phyloP scores from a whole-genome alignment of 176 grass and related monocot species.

The Aegilops tauschii region DNA sequence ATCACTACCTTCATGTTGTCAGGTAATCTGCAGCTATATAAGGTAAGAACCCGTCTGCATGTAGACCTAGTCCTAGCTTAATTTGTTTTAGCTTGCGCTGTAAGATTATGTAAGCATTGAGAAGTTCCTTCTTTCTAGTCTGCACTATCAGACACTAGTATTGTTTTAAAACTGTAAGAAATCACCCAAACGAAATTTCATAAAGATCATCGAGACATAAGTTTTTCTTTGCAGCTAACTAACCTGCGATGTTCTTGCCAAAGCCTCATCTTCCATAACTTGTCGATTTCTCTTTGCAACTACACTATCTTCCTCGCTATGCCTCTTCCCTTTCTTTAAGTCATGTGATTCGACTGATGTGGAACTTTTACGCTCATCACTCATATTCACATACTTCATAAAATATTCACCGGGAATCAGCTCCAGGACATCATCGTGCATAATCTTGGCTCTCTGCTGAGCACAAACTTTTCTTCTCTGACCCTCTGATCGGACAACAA shows the following conservation, averaged over 20 bases:
- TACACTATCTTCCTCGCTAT: constrained; percentile 31
- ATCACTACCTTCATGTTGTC: background rate
- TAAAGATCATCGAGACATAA: background rate
- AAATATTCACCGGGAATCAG: constrained; percentile 78
- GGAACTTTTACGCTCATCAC: constrained; percentile 26
- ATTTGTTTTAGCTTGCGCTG: background rate
- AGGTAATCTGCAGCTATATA: background rate
- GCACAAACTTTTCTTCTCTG: constrained; percentile 67
- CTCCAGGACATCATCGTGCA: constrained; percentile 73
- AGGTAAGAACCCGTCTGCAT: background rate
- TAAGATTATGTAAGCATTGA: background rate
- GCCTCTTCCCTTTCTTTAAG: constrained; percentile 70
- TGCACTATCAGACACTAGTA: background rate
- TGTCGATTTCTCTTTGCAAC: constrained; percentile 59
- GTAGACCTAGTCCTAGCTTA: background rate
- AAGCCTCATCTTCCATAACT: constrained; percentile 63
- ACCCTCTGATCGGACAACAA: constrained; percentile 55
- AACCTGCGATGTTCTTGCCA: constrained; percentile 68
- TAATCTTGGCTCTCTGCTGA: constrained; percentile 55
- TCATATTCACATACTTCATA: constrained; percentile 47
- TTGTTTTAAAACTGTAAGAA: background rate
- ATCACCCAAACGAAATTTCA: background rate
- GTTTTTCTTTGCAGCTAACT: background rate
- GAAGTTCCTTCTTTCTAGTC: background rate
- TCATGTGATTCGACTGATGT: constrained; percentile 11